Base-by-base conservation (phyloP, 257 asterid genomes). In the Solanum etuberosum region DNA sequence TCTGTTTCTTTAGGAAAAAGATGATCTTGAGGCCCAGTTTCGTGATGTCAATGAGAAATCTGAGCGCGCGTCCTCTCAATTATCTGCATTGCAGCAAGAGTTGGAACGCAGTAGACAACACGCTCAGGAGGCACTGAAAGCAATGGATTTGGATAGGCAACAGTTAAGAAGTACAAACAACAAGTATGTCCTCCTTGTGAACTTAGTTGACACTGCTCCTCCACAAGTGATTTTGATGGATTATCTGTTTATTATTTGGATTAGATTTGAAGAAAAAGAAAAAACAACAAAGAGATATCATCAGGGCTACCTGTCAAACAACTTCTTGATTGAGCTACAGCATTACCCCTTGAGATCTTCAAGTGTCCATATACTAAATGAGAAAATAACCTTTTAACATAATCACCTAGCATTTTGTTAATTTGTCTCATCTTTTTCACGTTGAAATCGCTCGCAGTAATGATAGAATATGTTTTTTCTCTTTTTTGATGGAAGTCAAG, bases 101-200 rank as follows among this genome's bases (percentile, higher is more conserved):
- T 89, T 97, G 88, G 99, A 97, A 87, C 99, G 99, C 88, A 94
- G 94, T 51, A 91, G 98, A 15, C 96, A 94, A 88, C 97, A 97
- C 18, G 96, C 99, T 27, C 96, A 93, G 90, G 99, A 97, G 88
- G 99, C 99, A 20, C 87, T 97, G 83, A 97, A 95, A 92, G 96
- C 99, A 89, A 94, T 97, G 88, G 99, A 97, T 87, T 89, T 74
- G 71, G 99, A 97, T 90, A 94, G 98, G 90, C 99, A 97, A 89
- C 99, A 97, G 91, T 84, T 97, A 84, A 92, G 98, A 87, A 95
- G 93, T 92, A 93, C 96, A 87, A 97, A 97, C 92, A 97, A 95
- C 91, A 97, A 94, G 99, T 97, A 95, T 38, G 29, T 63, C 86
- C 88, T 88, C 89, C 89, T 86, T 57, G 4, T 81, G 70, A 48